Percentiles rank a stretch among this genome's conserved stretches.
Evolutionary conservation across 2,329 filamentous ascomycete species (phyloP).

Genomic region (Stagonosporopsis vannaccii): DNA sequence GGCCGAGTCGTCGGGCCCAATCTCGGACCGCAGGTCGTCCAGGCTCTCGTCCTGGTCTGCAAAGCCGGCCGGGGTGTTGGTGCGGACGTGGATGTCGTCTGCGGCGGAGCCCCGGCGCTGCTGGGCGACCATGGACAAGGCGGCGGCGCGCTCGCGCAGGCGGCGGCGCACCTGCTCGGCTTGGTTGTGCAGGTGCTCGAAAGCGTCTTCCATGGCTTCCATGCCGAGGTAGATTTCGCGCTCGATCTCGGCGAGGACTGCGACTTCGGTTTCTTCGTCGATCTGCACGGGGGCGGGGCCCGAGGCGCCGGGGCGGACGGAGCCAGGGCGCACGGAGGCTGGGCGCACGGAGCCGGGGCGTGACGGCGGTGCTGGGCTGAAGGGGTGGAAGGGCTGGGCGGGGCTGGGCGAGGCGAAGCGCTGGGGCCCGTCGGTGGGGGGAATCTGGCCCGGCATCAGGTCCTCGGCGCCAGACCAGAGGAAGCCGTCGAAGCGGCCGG

Average conservation of each 20-base stretch:
- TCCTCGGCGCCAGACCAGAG: slow-evolving; percentile 89
- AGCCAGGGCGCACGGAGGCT: slow-evolving; percentile 47
- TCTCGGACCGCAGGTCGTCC: slow-evolving; percentile 55
- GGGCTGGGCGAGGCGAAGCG: slow-evolving; percentile 50
- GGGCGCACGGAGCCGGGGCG: slow-evolving; percentile 34
- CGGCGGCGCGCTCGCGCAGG: slow-evolving; percentile 82
- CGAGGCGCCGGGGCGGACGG: slow-evolving; percentile 31
- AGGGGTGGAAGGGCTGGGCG: slow-evolving; percentile 46
- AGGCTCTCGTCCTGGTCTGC: slow-evolving; percentile 44
- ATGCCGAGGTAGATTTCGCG: slow-evolving; percentile 92
- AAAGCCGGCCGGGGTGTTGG: slow-evolving; percentile 57
- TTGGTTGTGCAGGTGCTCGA: slow-evolving; percentile 86
- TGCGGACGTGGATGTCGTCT: slow-evolving; percentile 53
- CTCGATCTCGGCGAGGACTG: slow-evolving; percentile 87
- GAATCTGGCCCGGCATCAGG: slow-evolving; percentile 51
- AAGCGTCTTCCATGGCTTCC: slow-evolving; percentile 93
- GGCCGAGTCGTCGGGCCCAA: slow-evolving; percentile 80
- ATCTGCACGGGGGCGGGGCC: slow-evolving; percentile 76
- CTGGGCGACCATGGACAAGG: slow-evolving; percentile 72
- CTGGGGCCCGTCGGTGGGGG: slow-evolving; percentile 47
- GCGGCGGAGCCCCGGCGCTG: slow-evolving; percentile 58
- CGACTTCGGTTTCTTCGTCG: slow-evolving; percentile 93
- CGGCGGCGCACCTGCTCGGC: slow-evolving; percentile 81
- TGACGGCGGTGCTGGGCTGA: slow-evolving; percentile 36
- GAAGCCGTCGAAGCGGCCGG: slow-evolving; percentile 94